Evolutionary conservation across 441 rosid species (phyloP).

Genomic region (Gossypium davidsonii): DNA sequence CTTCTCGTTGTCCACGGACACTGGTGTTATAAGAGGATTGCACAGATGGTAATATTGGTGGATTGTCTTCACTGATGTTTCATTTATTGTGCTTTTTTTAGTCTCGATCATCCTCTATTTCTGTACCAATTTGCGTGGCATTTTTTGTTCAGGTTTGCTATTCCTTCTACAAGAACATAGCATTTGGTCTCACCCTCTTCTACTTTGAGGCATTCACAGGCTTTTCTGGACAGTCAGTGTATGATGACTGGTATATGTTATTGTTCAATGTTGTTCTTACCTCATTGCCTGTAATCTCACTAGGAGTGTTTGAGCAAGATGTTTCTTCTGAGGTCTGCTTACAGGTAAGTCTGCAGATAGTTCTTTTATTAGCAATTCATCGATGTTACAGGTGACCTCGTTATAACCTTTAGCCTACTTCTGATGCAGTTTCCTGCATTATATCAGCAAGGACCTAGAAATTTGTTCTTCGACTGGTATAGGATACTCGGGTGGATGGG

Average conservation of each 20-base stretch:
- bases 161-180: slow-evolving; percentile 97
- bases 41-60: slow-evolving; percentile 75
- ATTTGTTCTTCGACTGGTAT: slow-evolving; percentile 89
- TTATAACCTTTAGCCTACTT: slow-evolving; percentile 15
- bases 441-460: slow-evolving; percentile 92
- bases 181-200: slow-evolving; percentile 97
- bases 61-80: not conserved
- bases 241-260: slow-evolving; percentile 92
- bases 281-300: slow-evolving; percentile 90
- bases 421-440: slow-evolving; percentile 82
- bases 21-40: slow-evolving; percentile 99
- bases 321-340: slow-evolving; percentile 93
- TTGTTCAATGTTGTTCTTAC: slow-evolving; percentile 91
- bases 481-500: slow-evolving; percentile 96
- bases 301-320: slow-evolving; percentile 97
- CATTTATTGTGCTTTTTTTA: slow-evolving; percentile 1
- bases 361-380: not conserved
- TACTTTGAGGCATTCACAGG: slow-evolving; percentile 96
- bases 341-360: slow-evolving; percentile 47
- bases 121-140: slow-evolving; percentile 7
- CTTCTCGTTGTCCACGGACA: slow-evolving; percentile 98
- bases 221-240: slow-evolving; percentile 92
- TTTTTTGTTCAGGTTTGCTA: slow-evolving; percentile 74
- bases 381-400: not conserved
- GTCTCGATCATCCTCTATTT: slow-evolving; percentile 7